Evolutionary conservation across 768 basidiomycete species (phyloP).

Genomic region (Tricholoma flavovirens): DNA sequence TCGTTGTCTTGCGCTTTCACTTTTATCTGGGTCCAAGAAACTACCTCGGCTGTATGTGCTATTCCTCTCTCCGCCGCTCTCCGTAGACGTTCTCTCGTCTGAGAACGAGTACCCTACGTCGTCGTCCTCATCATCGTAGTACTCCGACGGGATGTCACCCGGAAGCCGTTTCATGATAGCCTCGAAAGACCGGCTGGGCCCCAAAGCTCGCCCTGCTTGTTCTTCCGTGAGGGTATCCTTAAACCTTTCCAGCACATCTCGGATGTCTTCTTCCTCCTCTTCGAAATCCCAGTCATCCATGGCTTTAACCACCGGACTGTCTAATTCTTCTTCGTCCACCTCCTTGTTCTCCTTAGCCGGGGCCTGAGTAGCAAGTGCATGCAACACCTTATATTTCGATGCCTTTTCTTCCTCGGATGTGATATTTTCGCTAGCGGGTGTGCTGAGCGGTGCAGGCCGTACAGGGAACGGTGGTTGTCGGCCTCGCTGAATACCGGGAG

Average conservation of each 20-base stretch:
- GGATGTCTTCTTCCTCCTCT: conserved; percentile 27
- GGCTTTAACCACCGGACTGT: conserved; percentile 2
- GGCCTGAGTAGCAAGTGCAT: conserved; percentile 19
- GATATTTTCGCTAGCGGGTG: conserved; percentile 15
- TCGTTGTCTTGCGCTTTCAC: conserved; percentile 41
- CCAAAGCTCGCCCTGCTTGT: conserved; percentile 17
- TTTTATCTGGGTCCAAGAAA: conserved; percentile 48
- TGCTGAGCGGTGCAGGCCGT: conserved; percentile 30
- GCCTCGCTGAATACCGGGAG: conserved; percentile 34
- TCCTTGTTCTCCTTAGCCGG: conserved; percentile 6
- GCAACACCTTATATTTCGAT: conserved; percentile 26
- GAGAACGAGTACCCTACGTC: conserved; percentile 10
- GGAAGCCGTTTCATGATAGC: conserved; percentile 10
- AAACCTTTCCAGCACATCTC: conserved; percentile 35
- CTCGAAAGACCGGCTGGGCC: conserved; percentile 25
- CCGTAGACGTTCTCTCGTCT: conserved; percentile 18
- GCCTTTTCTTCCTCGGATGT: conserved; percentile 24
- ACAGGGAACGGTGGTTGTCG: conserved; percentile 47
- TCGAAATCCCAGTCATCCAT: conserved; percentile 20
- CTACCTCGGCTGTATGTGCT: conserved; percentile 47
- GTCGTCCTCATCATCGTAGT: conserved; percentile 12
- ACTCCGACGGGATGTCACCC: conserved; percentile 4
- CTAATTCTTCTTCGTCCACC: neutral
- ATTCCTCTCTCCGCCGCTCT: conserved; percentile 24
- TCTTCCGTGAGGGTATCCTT: conserved; percentile 17